Percentiles rank a stretch among this genome's conserved stretches.
phyloP scores from a whole-genome alignment of 768 basidiomycete genomes.

The Lactarius pseudohatsudake region DNA sequence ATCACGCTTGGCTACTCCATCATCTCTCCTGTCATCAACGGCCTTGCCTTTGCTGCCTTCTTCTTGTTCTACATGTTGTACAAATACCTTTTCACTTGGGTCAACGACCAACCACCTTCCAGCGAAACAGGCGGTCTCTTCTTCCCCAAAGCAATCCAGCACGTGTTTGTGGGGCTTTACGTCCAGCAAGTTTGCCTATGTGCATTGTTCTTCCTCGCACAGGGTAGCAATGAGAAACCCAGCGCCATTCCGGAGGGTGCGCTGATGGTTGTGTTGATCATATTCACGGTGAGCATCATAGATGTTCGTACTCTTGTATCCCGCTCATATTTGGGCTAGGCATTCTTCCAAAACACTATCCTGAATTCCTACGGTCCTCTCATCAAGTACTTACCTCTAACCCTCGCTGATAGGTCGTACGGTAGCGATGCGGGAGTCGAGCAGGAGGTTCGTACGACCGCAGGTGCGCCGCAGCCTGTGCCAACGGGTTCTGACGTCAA shows the following conservation, averaged over 20 bases:
- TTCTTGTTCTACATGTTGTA: conserved; percentile 80
- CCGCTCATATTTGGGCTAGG: conserved; percentile 39
- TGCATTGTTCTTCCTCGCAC: conserved; percentile 88
- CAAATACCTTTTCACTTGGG: conserved; percentile 52
- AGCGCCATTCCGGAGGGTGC: conserved; percentile 72
- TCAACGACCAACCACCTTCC: conserved; percentile 63
- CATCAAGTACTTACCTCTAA: conserved; percentile 69
- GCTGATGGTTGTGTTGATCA: conserved; percentile 82
- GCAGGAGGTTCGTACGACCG: neutral
- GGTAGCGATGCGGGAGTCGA: conserved; percentile 17
- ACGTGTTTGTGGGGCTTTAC: conserved; percentile 92
- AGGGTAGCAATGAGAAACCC: conserved; percentile 49
- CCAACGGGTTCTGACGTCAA: conserved; percentile 2
- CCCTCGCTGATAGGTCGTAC: conserved; percentile 70
- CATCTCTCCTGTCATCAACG: conserved; percentile 93
- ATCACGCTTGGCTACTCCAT: conserved; percentile 83
- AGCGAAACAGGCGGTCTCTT: conserved; percentile 90
- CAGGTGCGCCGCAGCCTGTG: neutral
- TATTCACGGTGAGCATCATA: conserved; percentile 66
- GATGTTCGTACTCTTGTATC: neutral
- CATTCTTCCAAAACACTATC: conserved; percentile 71
- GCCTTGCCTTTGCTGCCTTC: conserved; percentile 80
- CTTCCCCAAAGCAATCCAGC: conserved; percentile 93
- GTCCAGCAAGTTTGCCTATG: conserved; percentile 83
- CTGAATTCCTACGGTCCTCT: conserved; percentile 82